Evolutionary conservation across 495 filamentous ascomycete genomes (phyloP).

Genomic region (Penicillium verhagenii): DNA sequence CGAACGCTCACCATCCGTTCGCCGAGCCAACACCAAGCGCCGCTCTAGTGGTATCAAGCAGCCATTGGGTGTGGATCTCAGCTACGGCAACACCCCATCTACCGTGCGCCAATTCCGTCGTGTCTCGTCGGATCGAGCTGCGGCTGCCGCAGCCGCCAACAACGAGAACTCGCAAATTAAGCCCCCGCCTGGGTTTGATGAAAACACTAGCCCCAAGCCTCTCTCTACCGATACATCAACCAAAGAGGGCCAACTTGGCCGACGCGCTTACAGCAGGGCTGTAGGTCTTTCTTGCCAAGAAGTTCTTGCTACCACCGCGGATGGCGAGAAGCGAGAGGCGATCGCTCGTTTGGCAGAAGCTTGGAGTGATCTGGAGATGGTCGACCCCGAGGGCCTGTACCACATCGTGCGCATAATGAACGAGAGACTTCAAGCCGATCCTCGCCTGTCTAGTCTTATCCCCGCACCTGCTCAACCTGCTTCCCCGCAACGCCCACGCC

Average conservation of each 20-base stretch:
- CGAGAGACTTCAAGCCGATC: conserved; percentile 55
- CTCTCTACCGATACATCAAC: conserved; percentile 42
- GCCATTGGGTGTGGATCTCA: conserved; percentile 78
- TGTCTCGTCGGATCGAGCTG: too few relatives aligned
- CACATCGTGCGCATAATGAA: conserved; percentile 74
- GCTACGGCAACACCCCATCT: conserved; percentile 85
- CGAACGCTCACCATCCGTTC: conserved; percentile 42
- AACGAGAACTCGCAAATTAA: conserved; percentile 32
- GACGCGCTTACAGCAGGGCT: conserved; percentile 73
- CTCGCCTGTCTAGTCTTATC: conserved; percentile 50
- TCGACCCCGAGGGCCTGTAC: conserved; percentile 89
- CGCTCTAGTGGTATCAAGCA: conserved; percentile 63
- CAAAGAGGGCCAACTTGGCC: conserved; percentile 78
- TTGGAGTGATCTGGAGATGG: conserved; percentile 76
- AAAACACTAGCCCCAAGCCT: conserved; percentile 44
- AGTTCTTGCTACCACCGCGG: conserved; percentile 73
- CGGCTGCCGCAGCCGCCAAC: too few relatives aligned
- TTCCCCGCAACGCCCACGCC: conserved; percentile 56
- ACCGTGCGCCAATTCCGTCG: conserved; percentile 88
- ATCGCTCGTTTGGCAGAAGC: conserved; percentile 78
- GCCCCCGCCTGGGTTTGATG: conserved; percentile 36
- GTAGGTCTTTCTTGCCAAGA: conserved; percentile 81
- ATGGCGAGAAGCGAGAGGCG: conserved; percentile 73
- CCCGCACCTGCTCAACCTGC: conserved; percentile 40
- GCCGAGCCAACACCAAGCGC: conserved; percentile 45